Evolutionary conservation across 202 grass and related monocot species (phyloP).

Genomic region (Schoenoplectus tabernaemontani): DNA sequence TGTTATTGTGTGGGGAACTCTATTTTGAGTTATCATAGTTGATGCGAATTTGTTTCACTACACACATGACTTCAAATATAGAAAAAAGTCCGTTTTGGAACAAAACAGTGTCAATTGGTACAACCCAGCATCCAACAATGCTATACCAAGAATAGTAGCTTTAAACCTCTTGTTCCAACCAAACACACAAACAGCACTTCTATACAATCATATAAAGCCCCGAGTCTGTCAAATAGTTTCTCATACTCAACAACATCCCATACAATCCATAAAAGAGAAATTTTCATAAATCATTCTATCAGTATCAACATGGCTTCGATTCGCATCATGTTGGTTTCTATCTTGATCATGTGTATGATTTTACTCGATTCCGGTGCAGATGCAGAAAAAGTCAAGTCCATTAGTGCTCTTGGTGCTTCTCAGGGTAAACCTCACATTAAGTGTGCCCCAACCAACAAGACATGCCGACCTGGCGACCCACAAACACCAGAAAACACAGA

Average conservation of each 20-base stretch:
- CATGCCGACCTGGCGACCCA: constrained; percentile 43
- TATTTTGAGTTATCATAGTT: no score
- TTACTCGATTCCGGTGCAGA: constrained; percentile 17
- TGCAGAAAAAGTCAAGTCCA: not conserved
- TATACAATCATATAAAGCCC: not conserved
- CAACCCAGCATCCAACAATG: not conserved
- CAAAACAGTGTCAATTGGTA: not conserved
- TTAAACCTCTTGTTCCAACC: not conserved
- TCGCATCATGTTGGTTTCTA: constrained; percentile 31
- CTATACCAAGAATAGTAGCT: constrained; percentile 4
- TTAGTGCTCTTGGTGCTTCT: not conserved
- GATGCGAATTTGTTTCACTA: not conserved
- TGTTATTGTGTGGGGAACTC: no score
- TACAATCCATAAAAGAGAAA: not conserved
- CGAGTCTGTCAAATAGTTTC: not conserved
- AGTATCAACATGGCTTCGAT: constrained; percentile 23
- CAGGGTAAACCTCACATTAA: not conserved
- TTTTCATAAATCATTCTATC: not conserved
- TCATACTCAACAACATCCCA: not conserved
- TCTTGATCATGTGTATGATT: constrained; percentile 26
- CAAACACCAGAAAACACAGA: constrained; percentile 57
- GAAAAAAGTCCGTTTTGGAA: not conserved
- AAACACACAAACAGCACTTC: constrained; percentile 7
- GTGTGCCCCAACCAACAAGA: constrained; percentile 11
- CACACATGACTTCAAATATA: constrained; percentile 2